Evolutionary conservation across 805 yeast species (phyloP).

Genomic region (Ogataea wickerhamii): DNA sequence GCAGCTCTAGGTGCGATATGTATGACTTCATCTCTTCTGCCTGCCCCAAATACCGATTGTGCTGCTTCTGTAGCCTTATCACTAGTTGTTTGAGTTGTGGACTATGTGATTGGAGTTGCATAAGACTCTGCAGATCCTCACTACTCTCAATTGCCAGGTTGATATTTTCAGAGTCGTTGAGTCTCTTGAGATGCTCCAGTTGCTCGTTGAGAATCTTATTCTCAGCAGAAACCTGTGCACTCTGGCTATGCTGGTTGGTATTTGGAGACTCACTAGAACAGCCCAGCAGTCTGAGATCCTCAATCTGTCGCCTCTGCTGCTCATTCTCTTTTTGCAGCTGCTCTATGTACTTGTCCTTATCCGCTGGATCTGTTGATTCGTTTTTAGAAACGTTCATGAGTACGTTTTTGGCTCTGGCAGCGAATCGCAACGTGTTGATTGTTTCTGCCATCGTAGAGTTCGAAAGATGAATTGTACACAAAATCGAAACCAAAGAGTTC

Average conservation of each 20-base stretch:
- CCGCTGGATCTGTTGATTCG: constrained; percentile 35
- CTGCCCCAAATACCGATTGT: constrained; percentile 45
- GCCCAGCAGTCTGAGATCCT: constrained; percentile 22
- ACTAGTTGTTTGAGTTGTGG: constrained; percentile 38
- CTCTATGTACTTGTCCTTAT: constrained; percentile 50
- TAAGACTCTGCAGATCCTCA: constrained; percentile 56
- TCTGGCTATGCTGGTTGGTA: constrained; percentile 15
- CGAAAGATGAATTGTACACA: constrained; percentile 81
- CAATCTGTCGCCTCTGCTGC: constrained; percentile 52
- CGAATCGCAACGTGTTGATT: constrained; percentile 82
- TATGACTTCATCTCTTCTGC: constrained; percentile 59
- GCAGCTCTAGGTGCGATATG: constrained; percentile 55
- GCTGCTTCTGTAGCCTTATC: constrained; percentile 46
- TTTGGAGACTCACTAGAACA: constrained; percentile 5
- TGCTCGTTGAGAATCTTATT: constrained; percentile 61
- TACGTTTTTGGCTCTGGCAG: constrained; percentile 88
- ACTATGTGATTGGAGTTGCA: constrained; percentile 38
- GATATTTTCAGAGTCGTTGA: constrained; percentile 44
- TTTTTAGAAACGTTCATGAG: constrained; percentile 61
- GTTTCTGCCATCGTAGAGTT: constrained; percentile 68
- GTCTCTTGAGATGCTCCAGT: constrained; percentile 63
- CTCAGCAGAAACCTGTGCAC: constrained; percentile 52
- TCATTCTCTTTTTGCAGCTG: constrained; percentile 59
- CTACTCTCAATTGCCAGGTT: constrained; percentile 48
- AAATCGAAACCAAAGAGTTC: constrained; percentile 72